Conservation (phyloP, 2,329 filamentous ascomycete genomes). For the Calycina herbarum region DNA sequence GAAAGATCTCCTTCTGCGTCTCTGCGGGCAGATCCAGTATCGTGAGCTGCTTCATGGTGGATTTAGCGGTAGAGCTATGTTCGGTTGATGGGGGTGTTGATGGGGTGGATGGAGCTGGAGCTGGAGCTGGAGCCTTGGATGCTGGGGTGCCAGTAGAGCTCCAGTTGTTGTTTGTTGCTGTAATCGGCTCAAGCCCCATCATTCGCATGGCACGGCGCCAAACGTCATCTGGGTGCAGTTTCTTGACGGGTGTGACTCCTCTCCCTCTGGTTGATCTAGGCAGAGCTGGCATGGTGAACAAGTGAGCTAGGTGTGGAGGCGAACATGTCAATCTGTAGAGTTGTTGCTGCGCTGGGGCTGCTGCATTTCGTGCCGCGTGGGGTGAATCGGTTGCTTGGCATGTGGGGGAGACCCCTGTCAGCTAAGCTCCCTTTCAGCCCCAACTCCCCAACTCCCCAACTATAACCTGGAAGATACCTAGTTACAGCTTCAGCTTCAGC, state of each 20-base stretch:
- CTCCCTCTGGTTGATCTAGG: conserved; percentile 18
- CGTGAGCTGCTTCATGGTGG: conserved; percentile 9
- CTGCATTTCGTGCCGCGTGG: neutral
- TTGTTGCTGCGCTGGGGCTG: neutral
- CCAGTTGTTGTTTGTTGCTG: conserved; percentile 11
- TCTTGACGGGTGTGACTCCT: conserved; percentile 18
- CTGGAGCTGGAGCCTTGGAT: conserved; percentile 5
- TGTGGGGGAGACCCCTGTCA: neutral
- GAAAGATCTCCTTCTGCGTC: conserved; percentile 36
- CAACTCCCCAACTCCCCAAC: neutral
- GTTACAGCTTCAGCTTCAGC: too few species aligned
- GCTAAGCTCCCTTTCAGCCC: neutral
- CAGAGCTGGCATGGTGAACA: conserved; percentile 21
- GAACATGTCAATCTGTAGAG: neutral
- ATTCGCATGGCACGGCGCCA: conserved; percentile 20
- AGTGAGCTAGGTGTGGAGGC: neutral
- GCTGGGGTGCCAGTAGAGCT: neutral
- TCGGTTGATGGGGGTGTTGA: neutral
- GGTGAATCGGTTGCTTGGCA: neutral
- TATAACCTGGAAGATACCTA: too few species aligned
- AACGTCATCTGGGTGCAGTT: conserved; percentile 17
- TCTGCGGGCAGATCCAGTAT: conserved; percentile 36
- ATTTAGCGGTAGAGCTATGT: neutral
- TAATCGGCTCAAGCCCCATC: conserved; percentile 25
- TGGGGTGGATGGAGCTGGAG: neutral